These are phyloP conservation scores for Yamadazyma takamatsuzukensis DNA, from an alignment of 805 yeast species.

Conservation along the genomic window DNA sequence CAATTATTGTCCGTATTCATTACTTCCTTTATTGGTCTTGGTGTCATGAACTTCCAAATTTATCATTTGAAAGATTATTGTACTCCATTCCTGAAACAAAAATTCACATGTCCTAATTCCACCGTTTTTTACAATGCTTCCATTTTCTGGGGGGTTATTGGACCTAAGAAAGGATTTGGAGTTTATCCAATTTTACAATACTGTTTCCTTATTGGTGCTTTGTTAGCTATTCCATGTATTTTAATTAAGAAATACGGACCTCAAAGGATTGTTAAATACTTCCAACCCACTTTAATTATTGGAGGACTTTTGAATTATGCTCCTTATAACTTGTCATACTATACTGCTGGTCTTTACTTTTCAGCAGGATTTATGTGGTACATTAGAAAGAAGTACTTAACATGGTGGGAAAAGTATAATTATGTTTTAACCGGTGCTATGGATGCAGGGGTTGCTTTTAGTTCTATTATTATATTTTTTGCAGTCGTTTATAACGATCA, in stretches of 20 bases:
- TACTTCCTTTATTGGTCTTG: constrained; percentile 26
- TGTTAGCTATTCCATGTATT: constrained; percentile 33
- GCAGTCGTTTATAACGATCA: constrained; percentile 43
- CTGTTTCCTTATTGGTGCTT: constrained; percentile 55
- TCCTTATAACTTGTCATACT: constrained; percentile 48
- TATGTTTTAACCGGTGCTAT: constrained; percentile 56
- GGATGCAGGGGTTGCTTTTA: constrained; percentile 56
- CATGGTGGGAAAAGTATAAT: constrained; percentile 73
- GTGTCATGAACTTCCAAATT: constrained; percentile 36
- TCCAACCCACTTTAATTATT: constrained; percentile 54
- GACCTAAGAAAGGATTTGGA: constrained; percentile 56
- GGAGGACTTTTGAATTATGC: constrained; percentile 47
- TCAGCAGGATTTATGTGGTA: constrained; percentile 55
- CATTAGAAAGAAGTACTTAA: constrained; percentile 42
- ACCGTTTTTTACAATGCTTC: constrained; percentile 50
- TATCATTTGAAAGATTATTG: constrained; percentile 32
- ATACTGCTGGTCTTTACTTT: constrained; percentile 57
- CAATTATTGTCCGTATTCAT: constrained; percentile 35
- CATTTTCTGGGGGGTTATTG: constrained; percentile 53
- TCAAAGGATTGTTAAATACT: constrained; percentile 21
- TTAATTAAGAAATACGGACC: constrained; percentile 35
- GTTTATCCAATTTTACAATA: constrained; percentile 51
- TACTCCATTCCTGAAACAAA: constrained; percentile 28
- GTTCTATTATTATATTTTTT: constrained; percentile 57
- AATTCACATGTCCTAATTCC: constrained; percentile 36